Evolutionary conservation across 495 filamentous ascomycete species (phyloP).

Genomic region (Poronia punctata): DNA sequence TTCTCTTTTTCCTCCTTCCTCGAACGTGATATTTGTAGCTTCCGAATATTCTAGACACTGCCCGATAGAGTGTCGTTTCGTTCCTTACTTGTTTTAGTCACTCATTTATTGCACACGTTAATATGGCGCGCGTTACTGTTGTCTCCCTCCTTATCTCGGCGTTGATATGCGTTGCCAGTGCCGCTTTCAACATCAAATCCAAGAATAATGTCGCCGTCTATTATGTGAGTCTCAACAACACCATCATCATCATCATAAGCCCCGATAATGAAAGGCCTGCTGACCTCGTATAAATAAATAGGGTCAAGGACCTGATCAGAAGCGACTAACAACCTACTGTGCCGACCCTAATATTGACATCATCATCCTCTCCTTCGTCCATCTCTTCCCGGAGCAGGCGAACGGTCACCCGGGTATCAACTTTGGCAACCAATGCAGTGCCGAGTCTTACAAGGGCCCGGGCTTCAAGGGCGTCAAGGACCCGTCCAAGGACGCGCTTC

Average conservation of each 20-base stretch:
- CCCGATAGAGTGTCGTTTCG: too few relatives aligned
- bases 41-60: constrained; percentile 1
- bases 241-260: not conserved
- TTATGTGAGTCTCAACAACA: constrained; percentile 31
- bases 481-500: constrained; percentile 17
- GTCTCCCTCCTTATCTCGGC: not conserved
- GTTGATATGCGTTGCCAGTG: constrained; percentile 3
- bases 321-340: constrained; percentile 50
- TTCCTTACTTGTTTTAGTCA: constrained; percentile 5
- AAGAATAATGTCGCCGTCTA: constrained; percentile 47
- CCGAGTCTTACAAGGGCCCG: constrained; percentile 24
- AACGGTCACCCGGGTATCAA: constrained; percentile 53
- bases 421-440: constrained; percentile 60
- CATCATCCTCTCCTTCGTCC: constrained; percentile 60
- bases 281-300: too few relatives aligned
- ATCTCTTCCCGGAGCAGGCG: constrained; percentile 52
- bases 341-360: constrained; percentile 54
- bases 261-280: too few relatives aligned
- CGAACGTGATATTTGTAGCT: not conserved
- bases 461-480: constrained; percentile 23
- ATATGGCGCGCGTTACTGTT: constrained; percentile 6
- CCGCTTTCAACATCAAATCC: constrained; percentile 12
- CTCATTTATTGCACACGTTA: constrained; percentile 4
- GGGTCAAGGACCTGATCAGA: constrained; percentile 42
- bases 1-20: not conserved